Percentiles rank a stretch among this genome's conserved stretches.
phyloP scores from a whole-genome alignment of 2,329 filamentous ascomycete species.

The Atkinsonella texensis region DNA sequence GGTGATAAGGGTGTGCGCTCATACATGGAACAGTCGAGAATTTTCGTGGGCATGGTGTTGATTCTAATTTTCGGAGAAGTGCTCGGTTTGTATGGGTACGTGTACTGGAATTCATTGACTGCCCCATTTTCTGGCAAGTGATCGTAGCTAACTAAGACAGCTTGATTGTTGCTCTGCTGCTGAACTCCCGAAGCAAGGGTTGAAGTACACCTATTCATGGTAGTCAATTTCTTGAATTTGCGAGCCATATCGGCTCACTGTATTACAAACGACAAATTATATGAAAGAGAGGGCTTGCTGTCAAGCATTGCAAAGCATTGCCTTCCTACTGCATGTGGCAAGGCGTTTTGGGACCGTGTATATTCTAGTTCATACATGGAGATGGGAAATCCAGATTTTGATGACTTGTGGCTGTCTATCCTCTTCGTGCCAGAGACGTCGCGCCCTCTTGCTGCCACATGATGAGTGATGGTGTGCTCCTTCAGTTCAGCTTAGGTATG shows the following conservation, averaged over 20 bases:
- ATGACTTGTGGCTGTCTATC: background rate
- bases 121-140: background rate
- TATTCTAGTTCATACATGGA: slow-evolving; percentile 16
- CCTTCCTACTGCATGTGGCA: slow-evolving; percentile 22
- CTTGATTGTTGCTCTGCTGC: slow-evolving; percentile 82
- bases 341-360: slow-evolving; percentile 27
- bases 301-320: slow-evolving; percentile 3
- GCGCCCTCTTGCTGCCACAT: background rate
- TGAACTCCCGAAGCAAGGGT: slow-evolving; percentile 74
- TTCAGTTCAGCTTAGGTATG: no score
- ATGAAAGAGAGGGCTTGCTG: background rate
- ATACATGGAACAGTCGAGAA: slow-evolving; percentile 90
- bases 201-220: slow-evolving; percentile 20
- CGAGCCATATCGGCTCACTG: background rate
- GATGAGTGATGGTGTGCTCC: background rate
- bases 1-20: slow-evolving; percentile 88
- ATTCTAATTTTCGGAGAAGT: slow-evolving; percentile 99
- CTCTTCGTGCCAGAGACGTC: background rate
- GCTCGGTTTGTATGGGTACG: slow-evolving; percentile 88
- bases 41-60: slow-evolving; percentile 97
- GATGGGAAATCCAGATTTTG: background rate
- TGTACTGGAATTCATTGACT: slow-evolving; percentile 5
- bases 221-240: background rate
- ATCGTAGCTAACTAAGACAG: slow-evolving; percentile 28
- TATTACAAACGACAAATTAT: background rate